These are phyloP conservation scores for Globisporangium acanthophoron DNA, from an alignment of 352 stramenopile species.

Conservation along the genomic window DNA sequence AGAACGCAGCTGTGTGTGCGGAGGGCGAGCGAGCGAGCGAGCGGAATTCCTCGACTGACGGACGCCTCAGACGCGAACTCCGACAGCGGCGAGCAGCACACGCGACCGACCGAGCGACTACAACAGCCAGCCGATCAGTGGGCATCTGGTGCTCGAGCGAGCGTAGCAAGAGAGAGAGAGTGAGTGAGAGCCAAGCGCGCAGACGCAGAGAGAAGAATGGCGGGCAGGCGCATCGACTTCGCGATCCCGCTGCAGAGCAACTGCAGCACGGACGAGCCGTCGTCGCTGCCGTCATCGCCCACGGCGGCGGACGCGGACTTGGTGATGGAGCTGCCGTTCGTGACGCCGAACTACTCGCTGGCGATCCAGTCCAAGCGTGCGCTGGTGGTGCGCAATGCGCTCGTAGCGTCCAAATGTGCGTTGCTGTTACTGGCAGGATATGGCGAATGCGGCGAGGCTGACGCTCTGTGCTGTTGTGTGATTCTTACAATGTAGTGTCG, in stretches of 20 bases:
- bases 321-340: constrained; percentile 50
- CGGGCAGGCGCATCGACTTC: constrained; percentile 14
- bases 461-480: not conserved
- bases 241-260: constrained; percentile 50
- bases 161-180: not conserved
- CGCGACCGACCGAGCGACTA: not conserved
- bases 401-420: constrained; percentile 45
- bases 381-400: constrained; percentile 55
- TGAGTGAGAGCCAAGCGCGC: not conserved
- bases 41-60: not conserved
- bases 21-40: constrained; percentile 1
- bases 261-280: constrained; percentile 30
- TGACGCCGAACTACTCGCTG: constrained; percentile 48
- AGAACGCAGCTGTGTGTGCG: not conserved
- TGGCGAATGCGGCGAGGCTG: not conserved
- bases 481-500: constrained; percentile 20
- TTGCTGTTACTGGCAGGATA: not conserved
- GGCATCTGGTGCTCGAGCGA: not conserved
- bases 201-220: constrained; percentile 6
- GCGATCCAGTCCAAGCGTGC: constrained; percentile 71
- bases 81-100: not conserved
- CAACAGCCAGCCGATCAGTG: not conserved
- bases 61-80: not conserved
- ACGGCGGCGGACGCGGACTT: constrained; percentile 34
- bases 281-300: constrained; percentile 58